A percentile compares a stretch with the other conserved stretches of the same genome.
Conservation (phyloP, 2,329 filamentous ascomycete genomes). For the Botrytis fragariae region DNA sequence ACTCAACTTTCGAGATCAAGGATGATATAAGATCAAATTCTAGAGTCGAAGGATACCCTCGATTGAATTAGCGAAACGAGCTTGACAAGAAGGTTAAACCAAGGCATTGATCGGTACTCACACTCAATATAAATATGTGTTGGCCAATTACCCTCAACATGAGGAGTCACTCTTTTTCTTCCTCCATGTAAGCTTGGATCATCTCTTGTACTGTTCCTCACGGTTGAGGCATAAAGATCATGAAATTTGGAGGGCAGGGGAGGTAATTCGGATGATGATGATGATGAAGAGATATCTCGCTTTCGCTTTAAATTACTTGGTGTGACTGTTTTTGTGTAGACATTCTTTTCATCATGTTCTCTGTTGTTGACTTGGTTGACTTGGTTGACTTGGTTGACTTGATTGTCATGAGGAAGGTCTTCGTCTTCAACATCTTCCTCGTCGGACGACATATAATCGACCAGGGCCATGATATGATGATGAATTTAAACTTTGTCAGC, state of each 20-base stretch:
- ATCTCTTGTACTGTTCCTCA: constrained; percentile 73
- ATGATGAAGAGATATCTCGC: constrained; percentile 22
- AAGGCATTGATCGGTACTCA: constrained; percentile 45
- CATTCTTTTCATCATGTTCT: background rate
- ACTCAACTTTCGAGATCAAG: constrained; percentile 44
- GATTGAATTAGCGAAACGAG: constrained; percentile 28
- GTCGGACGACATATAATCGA: constrained; percentile 61
- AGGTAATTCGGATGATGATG: constrained; percentile 48
- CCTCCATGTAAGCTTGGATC: constrained; percentile 84
- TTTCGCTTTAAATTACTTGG: constrained; percentile 38
- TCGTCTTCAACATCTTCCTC: constrained; percentile 35
- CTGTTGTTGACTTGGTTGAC: background rate
- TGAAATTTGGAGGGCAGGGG: constrained; percentile 79
- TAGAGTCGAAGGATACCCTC: constrained; percentile 53
- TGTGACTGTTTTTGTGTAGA: background rate
- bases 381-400: background rate
- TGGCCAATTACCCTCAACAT: constrained; percentile 88
- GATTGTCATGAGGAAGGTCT: background rate
- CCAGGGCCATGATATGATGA: constrained; percentile 54
- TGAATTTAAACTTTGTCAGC: background rate
- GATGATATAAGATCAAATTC: constrained; percentile 49
- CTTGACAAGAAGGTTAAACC: constrained; percentile 1
- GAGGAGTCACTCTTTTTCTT: constrained; percentile 76
- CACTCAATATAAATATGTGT: constrained; percentile 92
- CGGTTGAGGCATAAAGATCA: constrained; percentile 82